Evolutionary conservation across 257 asterid genomes (phyloP).

Genomic region (Solanum rostratum): DNA sequence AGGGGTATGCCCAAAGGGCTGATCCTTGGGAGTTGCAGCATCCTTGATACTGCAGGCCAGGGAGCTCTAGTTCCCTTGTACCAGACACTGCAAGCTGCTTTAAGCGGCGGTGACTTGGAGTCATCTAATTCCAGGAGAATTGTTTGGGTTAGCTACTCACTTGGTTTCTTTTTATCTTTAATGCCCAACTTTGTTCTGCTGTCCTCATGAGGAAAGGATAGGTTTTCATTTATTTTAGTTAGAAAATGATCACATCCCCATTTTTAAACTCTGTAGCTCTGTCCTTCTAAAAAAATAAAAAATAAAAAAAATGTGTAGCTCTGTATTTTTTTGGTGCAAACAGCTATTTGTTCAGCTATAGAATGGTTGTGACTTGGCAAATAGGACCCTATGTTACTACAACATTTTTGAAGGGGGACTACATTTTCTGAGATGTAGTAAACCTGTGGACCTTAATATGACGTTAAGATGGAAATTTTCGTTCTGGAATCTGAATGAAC

Average conservation of each 20-base stretch:
- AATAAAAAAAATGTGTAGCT: background rate
- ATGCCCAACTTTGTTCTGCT: background rate
- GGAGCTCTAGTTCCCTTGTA: constrained; percentile 77
- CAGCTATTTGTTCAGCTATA: background rate
- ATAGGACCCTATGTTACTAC: background rate
- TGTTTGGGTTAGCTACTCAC: constrained; percentile 64
- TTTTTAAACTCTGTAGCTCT: background rate
- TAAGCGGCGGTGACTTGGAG: constrained; percentile 27
- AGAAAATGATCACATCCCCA: background rate
- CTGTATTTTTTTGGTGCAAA: background rate
- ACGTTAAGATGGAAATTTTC: background rate
- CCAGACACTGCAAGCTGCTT: constrained; percentile 67
- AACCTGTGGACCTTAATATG: background rate
- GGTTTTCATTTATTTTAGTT: background rate
- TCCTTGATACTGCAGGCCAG: constrained; percentile 93
- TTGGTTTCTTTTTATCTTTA: background rate
- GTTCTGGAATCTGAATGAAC: background rate
- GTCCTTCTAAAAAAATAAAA: background rate
- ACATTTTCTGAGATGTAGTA: background rate
- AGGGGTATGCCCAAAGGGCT: constrained; percentile 76
- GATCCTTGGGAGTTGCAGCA: constrained; percentile 73
- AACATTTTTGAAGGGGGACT: background rate
- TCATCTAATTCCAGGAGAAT: constrained; percentile 38
- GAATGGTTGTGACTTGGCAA: background rate
- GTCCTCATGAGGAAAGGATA: background rate